phyloP scores from a whole-genome alignment of 306 rosid species.

The Pueraria montana region DNA sequence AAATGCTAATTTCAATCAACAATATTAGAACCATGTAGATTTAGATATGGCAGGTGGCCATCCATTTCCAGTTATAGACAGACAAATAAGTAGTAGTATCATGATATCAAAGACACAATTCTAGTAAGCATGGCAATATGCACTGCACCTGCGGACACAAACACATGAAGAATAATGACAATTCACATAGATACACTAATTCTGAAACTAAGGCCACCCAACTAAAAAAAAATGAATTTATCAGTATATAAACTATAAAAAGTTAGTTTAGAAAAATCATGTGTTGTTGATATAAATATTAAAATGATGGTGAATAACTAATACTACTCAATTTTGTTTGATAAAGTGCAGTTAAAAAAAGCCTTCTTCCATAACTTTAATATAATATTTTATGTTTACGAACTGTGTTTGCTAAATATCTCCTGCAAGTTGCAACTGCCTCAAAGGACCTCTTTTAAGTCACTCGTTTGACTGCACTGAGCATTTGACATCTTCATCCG shows the following conservation, averaged over 20 bases:
- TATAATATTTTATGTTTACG: not conserved
- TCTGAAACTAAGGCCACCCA: not conserved
- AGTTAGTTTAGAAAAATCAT: not conserved
- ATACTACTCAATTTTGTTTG: not conserved
- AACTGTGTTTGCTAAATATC: not conserved
- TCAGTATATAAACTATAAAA: not conserved
- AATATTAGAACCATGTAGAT: conserved; percentile 5
- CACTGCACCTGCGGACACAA: conserved; percentile 7
- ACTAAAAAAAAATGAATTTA: not conserved
- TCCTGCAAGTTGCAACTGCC: not conserved
- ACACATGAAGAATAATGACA: conserved; percentile 21
- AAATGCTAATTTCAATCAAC: not conserved
- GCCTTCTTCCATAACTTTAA: not conserved
- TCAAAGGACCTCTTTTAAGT: not conserved
- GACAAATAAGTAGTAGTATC: not conserved
- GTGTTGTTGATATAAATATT: not conserved
- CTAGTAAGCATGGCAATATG: conserved; percentile 6
- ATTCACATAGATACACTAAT: not conserved
- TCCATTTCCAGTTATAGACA: conserved; percentile 18
- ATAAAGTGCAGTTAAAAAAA: not conserved
- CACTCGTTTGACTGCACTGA: conserved; percentile 8
- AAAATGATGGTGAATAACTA: not conserved
- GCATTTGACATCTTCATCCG: not conserved
- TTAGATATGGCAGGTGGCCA: not conserved
- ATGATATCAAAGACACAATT: conserved; percentile 1